Base-by-base conservation (phyloP, 805 yeast genomes). In the Saturnispora sanitii region DNA sequence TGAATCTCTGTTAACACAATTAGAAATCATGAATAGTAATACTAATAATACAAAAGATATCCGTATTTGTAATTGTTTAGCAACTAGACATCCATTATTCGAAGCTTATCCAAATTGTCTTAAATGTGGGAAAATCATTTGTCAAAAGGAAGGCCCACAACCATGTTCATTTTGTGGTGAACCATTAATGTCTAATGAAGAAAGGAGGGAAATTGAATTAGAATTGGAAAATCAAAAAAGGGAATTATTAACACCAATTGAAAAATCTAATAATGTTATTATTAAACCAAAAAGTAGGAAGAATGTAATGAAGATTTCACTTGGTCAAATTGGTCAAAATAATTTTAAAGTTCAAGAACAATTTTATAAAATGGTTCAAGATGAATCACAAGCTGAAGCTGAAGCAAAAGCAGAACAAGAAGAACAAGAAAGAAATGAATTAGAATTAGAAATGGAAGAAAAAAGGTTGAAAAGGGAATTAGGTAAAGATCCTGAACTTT, bases 51-150 rank as follows among this genome's bases (percentile, higher is more conserved):
- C 40, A 15, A 41, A 41, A 13, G 49, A 46, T 17, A 47, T 42
- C 40, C 48, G 51, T 40, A 54, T 45, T 4, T 88, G 97, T 56
- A 74, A 80, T 46, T 88, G 97, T 54, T 83, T 80, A 77, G 96
- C 90, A 1, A 73, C 82, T 0, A 66, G 82, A 45, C 98, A 92
- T 55, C 95, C 96, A 3, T 62, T 92, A 23, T 82, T 86, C 47
- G 94, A 84, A 42, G 71, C 82, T 47, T 92, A 94, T 2, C 97
- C 98, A 1, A 92, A 92, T 56, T 92, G 99, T 53, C 61, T 92
- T 31, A 78, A 82, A 45, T 92, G 99, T 58, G 99, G 99, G 9
- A 84, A 87, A 58, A 84, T 92, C 32, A 84, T 92, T 2, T 92
- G 99, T 64, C 70, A 72, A 4, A 79, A 79, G 50, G 97, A 92